Base-by-base conservation (phyloP, 768 basidiomycete genomes). In the Pisolithus orientalis region DNA sequence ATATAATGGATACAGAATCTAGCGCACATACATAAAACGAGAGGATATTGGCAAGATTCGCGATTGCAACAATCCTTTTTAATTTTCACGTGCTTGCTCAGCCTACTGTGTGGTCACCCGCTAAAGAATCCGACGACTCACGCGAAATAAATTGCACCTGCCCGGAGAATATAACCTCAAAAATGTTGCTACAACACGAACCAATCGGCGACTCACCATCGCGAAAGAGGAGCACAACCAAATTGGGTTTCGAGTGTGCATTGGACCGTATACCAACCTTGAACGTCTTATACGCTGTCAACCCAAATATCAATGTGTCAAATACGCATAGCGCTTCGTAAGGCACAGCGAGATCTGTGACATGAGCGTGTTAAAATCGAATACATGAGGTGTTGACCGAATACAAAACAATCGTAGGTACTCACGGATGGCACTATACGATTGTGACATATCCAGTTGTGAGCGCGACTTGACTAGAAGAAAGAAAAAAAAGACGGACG, bases 111-210 rank as follows among this genome's bases (percentile, higher is more conserved):
- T 9, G 14, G 14, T 50, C 6, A 34, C 24, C 17, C 29, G 17
- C 17, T 27, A 42, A 43, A 37, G 14, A 6, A 28, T 27, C 21
- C 52, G 16, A 29, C 27, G 5, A 56, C 78, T 66, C 54, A 82
- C 80, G 71, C 77, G 56, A 79, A 82, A 59, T 81, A 83, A 25
- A 82, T 60, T 2, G 78, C 75, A 49, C 80, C 80, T 80, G 50
- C 29, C 17, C 8, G 9, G 37, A 27, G 17, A 6, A 6, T 17
- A 42, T 16, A 47, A 29, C 17, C 4, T 16, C 7, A 21, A 21
- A 37, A 42, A 14, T 21, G 21, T n/a, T 29, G 21, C 44, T 10
- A 27, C 29, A 16, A 46, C 40, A 27, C 11, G 4, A 47, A 27
- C 27, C 31, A 16, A 40, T 3, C 24, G 17, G 32, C 28, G 24